phyloP scores from a whole-genome alignment of 345 rosid genomes.

The Salix dunnii region DNA sequence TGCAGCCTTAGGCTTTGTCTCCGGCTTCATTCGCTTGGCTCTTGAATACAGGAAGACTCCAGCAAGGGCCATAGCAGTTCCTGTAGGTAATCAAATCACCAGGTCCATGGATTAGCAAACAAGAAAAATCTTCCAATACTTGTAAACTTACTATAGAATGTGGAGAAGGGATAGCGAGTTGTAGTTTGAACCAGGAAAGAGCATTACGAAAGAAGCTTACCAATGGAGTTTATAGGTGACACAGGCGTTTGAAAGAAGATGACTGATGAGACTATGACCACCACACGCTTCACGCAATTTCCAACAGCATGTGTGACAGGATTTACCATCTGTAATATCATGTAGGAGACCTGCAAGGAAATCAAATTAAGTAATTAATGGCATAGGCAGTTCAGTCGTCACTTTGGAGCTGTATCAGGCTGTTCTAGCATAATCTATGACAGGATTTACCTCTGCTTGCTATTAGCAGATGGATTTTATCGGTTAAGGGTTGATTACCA shows the following conservation, averaged over 20 bases:
- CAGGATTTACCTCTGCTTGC: no score
- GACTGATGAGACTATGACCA: slow-evolving; percentile 67
- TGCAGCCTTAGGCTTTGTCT: slow-evolving; percentile 26
- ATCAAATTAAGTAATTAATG: background rate
- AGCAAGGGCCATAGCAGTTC: slow-evolving; percentile 68
- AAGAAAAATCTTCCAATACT: background rate
- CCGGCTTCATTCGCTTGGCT: slow-evolving; percentile 45
- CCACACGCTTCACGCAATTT: slow-evolving; percentile 78
- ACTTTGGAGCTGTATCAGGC: background rate
- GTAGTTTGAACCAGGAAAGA: no score
- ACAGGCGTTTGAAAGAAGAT: slow-evolving; percentile 65
- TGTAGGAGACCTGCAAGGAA: slow-evolving; percentile 58
- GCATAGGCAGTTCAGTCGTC: no score
- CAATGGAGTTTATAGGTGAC: slow-evolving; percentile 58
- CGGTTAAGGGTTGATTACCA: no score
- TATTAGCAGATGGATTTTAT: no score
- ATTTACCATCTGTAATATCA: slow-evolving; percentile 71
- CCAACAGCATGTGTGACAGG: slow-evolving; percentile 88
- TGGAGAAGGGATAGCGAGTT: no score
- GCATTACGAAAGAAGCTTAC: slow-evolving; percentile 19
- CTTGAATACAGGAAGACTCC: slow-evolving; percentile 74
- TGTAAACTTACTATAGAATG: no score
- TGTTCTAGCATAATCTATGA: no score
- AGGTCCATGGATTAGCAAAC: background rate
- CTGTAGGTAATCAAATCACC: slow-evolving; percentile 26